Base-by-base conservation (phyloP, 2,329 filamentous ascomycete species). In the Lachnellula occidentalis region DNA sequence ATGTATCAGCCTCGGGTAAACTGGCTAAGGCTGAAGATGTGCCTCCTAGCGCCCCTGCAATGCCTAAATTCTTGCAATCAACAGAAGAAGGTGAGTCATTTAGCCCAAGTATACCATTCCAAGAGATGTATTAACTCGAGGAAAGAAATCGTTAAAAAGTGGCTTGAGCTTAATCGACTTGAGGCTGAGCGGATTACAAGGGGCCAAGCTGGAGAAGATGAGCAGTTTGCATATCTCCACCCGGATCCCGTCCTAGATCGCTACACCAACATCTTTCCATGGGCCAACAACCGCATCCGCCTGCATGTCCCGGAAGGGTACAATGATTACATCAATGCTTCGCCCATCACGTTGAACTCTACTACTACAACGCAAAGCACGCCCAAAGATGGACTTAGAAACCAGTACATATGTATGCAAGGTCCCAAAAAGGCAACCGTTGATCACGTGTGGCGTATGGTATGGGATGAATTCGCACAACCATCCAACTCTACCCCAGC, bases 391-490 rank as follows among this genome's bases (percentile, higher is more conserved):
- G 60, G 62, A 39, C 57, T 63, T 21, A 61, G 65, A 48, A 61
- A 67, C 63, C 79, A 80, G 52, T 97, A 95, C 71, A 96, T 99
- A 63, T 94, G 92, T 50, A 96, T 95, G 70, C 90, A 95, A 73
- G 94, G 94, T 0, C 94, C 94, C 5, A 96, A 92, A 66, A 72
- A 78, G 56, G 81, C 82, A 24, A 89, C 88, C 15, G 78, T 87
- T 53, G 82, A 85, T 61, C 90, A 95, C 67, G 88, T 95, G 61
- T 99, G 92, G 89, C 89, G 94, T 67, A 99, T 99, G 94, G 78
- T 96, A 36, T 88, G 89, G 69, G 86, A 95, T 66, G 90, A 95
- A 71, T 50, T 67, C 9, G 56, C 64, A 12, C 60, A 57, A 19
- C 65, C 65, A 12, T 63, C 64, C 50, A 82, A 78, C n/a, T 72